Base-by-base conservation (phyloP, 208 protist genomes). In the Trypanosoma platydactyli region DNA sequence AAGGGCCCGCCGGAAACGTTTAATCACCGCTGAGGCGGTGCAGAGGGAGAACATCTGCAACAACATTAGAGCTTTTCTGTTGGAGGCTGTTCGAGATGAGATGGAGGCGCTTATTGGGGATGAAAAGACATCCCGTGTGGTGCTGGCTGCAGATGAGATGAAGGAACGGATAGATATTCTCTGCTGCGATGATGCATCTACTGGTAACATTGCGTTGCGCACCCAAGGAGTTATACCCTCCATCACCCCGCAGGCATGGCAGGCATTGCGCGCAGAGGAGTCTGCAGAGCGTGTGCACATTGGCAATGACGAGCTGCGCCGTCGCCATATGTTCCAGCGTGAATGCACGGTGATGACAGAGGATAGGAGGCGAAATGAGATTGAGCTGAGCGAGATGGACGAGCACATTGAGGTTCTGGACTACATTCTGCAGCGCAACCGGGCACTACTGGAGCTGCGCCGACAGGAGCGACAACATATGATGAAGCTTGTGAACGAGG, bases 71-170 rank as follows among this genome's bases (percentile, higher is more conserved):
- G 44, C 42, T 35, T 73, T 73, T 55, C 29, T 73, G 4, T 12
- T 44, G n/a, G 68, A 67, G 16, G 68, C 59, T 0, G 24, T 67
- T 24, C 58, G 61, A 16, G 72, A 77, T 13, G 75, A 70, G 6
- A 18, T 92, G 46, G 76, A 74, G 5, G 70, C 81, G 27, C 46
- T 89, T 24, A 27, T 81, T 9, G 66, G 71, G 1, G 83, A 85
- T 51, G 86, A 92, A 71, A 65, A 58, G 15, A 76, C 79, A 38
- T 82, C 69, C 30, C 82, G 86, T 41, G 76, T 84, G 18, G 70
- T 80, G 18, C 52, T 89, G 30, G 60, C 69, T 15, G 78, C 82
- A 33, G 75, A 87, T 57, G 86, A 81, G 41, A 83, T 89, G 86
- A 68, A 68, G 46, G 78, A 76, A 49, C 52, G 81, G 49, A 72